Percentiles rank a stretch among this genome's conserved stretches.
phyloP scores from a whole-genome alignment of 2,329 filamentous ascomycete species.

The Teratosphaeria destructans region DNA sequence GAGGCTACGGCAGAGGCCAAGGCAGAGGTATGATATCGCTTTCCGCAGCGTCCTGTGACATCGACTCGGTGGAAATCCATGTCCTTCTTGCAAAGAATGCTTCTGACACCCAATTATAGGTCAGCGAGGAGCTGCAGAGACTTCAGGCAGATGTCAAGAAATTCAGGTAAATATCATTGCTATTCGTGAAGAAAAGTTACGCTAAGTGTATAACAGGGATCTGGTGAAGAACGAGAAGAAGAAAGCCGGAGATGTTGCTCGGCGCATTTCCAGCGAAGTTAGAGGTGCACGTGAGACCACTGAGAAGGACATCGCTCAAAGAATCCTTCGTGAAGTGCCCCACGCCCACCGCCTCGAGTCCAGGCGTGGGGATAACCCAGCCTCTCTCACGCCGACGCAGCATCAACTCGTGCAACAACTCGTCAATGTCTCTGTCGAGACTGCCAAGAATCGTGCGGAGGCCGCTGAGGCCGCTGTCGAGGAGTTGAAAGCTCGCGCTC shows the following conservation, averaged over 20 bases:
- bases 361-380: neutral
- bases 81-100: neutral
- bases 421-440: neutral
- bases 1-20: neutral
- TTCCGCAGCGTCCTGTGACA: too few relatives aligned
- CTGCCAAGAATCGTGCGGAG: neutral
- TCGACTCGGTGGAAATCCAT: too few relatives aligned
- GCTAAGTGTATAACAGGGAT: neutral
- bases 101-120: neutral
- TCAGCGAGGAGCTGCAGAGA: neutral
- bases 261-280: neutral
- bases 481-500: neutral
- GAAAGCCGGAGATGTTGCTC: neutral
- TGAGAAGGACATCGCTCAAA: neutral
- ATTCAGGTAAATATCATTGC: neutral
- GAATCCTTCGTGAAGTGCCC: neutral
- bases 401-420: neutral
- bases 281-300: neutral
- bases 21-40: neutral
- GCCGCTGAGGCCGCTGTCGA: neutral
- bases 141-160: neutral
- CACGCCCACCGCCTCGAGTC: neutral
- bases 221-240: neutral
- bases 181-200: neutral
- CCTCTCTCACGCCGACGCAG: neutral